Base-by-base conservation (phyloP, 768 basidiomycete genomes). In the Tulasnella sp. region DNA sequence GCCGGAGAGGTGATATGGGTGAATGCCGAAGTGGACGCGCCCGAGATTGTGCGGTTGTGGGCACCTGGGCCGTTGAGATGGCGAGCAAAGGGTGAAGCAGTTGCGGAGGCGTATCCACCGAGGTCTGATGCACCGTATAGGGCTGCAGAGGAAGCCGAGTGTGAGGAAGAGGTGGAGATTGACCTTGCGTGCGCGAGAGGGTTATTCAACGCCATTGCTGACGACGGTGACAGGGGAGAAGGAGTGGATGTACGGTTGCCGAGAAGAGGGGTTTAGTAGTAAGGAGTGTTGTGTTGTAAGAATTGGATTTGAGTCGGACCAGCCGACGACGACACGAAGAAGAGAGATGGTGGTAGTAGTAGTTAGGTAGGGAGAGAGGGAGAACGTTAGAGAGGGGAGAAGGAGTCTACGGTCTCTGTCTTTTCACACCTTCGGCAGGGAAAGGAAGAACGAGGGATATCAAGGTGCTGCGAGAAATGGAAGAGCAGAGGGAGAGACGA, bases 1-100 rank as follows among this genome's bases (percentile, higher is more conserved):
- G 62, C 79, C 34, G 80, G 80, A 40, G 75, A 73, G 73, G 81
- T 81, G 34, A 81, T 34, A 38, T 81, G 80, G 31, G 81, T 80
- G 79, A 79, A 71, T 16, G 80, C 81, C 31, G 79, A 36, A 21
- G 71, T 62, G 48, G 80, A 80, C 9, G 80, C 38, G 52, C 27
- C 58, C 19, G 80, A 80, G 27, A 71, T 40, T 16, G 19, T 74
- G 42, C 79, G 79, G 58, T 39, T 58, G 46, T 80, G 80, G 36
- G 38, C 46, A 34, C 39, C 19, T 34, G 44, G 48, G 36, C 52
- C 68, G 80, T 38, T 48, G 71, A 79, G 77, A 36, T 40, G 75
- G 72, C 38, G 72, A 46, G 72, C 72, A 21, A 74, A 74, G n/a
- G 72, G 72, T 19, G 72, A 74, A 14, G 42, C 72, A 14, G 16